Evolutionary conservation across 2,329 filamentous ascomycete species (phyloP).

Genomic region (Neofusicoccum ribis): DNA sequence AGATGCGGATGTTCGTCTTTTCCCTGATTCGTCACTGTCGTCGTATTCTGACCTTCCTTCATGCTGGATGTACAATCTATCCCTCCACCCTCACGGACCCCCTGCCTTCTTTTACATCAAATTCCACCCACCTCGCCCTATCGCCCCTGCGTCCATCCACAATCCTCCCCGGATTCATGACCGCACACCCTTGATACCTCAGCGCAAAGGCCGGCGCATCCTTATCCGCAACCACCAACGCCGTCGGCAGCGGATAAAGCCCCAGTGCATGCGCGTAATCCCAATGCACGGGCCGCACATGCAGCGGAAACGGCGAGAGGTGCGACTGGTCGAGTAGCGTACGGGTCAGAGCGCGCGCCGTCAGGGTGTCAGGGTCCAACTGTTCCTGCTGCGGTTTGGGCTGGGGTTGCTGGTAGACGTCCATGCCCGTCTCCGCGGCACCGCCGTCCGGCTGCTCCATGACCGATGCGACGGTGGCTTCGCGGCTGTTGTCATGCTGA

Average conservation of each 20-base stretch:
- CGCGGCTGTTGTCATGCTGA: constrained; percentile 29
- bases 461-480: constrained; percentile 28
- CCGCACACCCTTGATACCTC: constrained; percentile 93
- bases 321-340: constrained; percentile 89
- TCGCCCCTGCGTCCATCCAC: constrained; percentile 60
- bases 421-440: constrained; percentile 42
- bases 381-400: constrained; percentile 24
- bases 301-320: constrained; percentile 81
- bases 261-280: constrained; percentile 76
- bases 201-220: constrained; percentile 80
- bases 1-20: too few relatives aligned
- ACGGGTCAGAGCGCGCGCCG: constrained; percentile 79
- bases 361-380: constrained; percentile 39
- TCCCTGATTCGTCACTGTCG: too few relatives aligned
- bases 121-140: constrained; percentile 80
- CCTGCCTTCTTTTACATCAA: constrained; percentile 48
- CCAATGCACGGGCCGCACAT: constrained; percentile 82
- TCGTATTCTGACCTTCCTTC: background rate
- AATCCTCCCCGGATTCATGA: constrained; percentile 86
- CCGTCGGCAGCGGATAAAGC: constrained; percentile 84
- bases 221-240: constrained; percentile 78
- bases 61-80: background rate
- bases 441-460: constrained; percentile 36
- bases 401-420: constrained; percentile 30
- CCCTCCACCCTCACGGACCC: constrained; percentile 30